phyloP scores from a whole-genome alignment of 2,329 filamentous ascomycete species.

The Penicillium sp. region DNA sequence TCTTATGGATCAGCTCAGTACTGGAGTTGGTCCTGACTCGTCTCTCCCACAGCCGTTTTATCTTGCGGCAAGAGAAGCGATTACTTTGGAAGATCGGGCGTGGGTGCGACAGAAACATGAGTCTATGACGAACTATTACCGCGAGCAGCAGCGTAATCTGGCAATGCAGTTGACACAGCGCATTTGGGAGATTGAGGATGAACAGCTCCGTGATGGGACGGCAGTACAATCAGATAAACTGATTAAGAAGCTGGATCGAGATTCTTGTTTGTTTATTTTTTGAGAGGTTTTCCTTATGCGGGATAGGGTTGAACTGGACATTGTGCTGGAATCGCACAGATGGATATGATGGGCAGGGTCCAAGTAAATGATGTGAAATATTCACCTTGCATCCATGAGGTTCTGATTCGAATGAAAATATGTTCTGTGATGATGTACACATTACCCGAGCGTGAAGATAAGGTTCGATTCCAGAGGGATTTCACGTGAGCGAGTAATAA shows the following conservation, averaged over 20 bases:
- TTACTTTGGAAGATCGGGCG: slow-evolving; percentile 23
- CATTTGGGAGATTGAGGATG: slow-evolving; percentile 32
- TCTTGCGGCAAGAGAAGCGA: slow-evolving; percentile 31
- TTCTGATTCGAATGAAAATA: background rate
- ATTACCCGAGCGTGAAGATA: background rate
- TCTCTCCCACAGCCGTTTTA: slow-evolving; percentile 34
- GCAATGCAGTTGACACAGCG: slow-evolving; percentile 32
- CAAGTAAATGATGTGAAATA: background rate
- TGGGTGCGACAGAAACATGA: slow-evolving; percentile 33
- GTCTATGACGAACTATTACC: slow-evolving; percentile 35
- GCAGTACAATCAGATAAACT: slow-evolving; percentile 18
- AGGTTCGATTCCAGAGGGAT: background rate
- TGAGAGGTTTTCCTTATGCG: background rate
- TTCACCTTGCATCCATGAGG: background rate
- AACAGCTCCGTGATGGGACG: background rate
- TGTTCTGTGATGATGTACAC: background rate
- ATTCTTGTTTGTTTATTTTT: slow-evolving; percentile 32
- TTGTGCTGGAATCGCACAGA: no score
- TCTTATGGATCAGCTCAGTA: slow-evolving; percentile 31
- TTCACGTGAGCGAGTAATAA: background rate
- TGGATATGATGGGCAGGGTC: no score
- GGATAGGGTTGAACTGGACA: no score
- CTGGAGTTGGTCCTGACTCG: slow-evolving; percentile 33
- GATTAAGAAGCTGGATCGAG: slow-evolving; percentile 26
- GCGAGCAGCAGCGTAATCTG: slow-evolving; percentile 33